phyloP scores from a whole-genome alignment of 306 rosid genomes.

The Cercis canadensis region DNA sequence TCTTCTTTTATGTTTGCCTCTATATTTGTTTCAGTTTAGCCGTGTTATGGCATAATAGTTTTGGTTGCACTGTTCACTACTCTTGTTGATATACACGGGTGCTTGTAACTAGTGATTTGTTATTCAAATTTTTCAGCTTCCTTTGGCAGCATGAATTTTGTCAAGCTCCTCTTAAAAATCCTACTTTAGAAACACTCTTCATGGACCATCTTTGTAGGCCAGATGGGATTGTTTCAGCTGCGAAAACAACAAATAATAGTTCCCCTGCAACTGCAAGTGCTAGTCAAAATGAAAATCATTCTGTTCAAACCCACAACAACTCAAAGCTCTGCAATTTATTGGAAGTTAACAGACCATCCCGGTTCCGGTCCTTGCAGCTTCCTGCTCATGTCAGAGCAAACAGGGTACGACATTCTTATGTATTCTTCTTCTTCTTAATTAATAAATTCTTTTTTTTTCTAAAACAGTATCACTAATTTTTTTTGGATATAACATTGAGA shows the following conservation, averaged over 20 bases:
- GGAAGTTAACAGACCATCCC: slow-evolving; percentile 41
- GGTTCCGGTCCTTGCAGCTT: slow-evolving; percentile 40
- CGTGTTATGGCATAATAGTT: background rate
- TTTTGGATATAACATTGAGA: too few species aligned
- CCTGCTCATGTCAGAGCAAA: slow-evolving; percentile 27
- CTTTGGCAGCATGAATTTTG: slow-evolving; percentile 33
- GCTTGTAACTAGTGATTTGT: slow-evolving; percentile 26
- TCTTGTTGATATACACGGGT: background rate
- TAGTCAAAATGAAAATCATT: too few species aligned
- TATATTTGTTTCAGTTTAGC: background rate
- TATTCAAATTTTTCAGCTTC: slow-evolving; percentile 37
- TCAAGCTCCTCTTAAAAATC: slow-evolving; percentile 1
- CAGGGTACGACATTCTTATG: slow-evolving; percentile 15
- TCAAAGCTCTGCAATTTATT: slow-evolving; percentile 16
- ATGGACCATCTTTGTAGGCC: slow-evolving; percentile 9
- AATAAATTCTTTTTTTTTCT: too few species aligned
- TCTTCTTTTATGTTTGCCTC: background rate
- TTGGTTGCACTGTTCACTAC: slow-evolving; percentile 2
- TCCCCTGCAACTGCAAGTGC: slow-evolving; percentile 31
- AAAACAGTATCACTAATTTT: too few species aligned
- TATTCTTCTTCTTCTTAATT: too few species aligned
- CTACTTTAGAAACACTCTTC: slow-evolving; percentile 18
- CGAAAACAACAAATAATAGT: background rate
- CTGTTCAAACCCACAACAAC: slow-evolving; percentile 2
- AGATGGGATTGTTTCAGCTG: background rate